These are phyloP conservation scores for Beverwykella pulmonaria DNA, from an alignment of 495 filamentous ascomycete genomes.

Conservation along the genomic window DNA sequence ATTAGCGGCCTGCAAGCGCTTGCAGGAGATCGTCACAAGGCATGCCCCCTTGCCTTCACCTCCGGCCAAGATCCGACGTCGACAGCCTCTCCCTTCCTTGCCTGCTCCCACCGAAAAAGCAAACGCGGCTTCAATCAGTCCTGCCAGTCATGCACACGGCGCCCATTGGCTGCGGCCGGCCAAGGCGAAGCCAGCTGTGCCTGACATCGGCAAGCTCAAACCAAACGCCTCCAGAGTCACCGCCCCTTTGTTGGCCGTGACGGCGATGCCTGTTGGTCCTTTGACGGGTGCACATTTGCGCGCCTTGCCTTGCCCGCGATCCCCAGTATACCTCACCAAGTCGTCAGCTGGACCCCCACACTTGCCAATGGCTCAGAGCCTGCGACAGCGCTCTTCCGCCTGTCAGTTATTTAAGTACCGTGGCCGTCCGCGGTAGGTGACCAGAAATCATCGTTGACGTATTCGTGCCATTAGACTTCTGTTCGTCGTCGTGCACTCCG, in stretches of 20 bases:
- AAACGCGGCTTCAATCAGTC: slow-evolving; percentile 24
- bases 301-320: slow-evolving; percentile 32
- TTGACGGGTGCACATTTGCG: slow-evolving; percentile 24
- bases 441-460: slow-evolving; percentile 29
- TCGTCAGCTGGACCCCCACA: slow-evolving; percentile 42
- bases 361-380: slow-evolving; percentile 16
- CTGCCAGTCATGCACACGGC: slow-evolving; percentile 15
- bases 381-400: slow-evolving; percentile 27
- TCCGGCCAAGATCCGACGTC: slow-evolving; percentile 38
- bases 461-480: slow-evolving; percentile 21
- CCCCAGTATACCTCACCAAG: slow-evolving; percentile 23
- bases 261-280: slow-evolving; percentile 34
- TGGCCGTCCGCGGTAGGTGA: slow-evolving; percentile 24
- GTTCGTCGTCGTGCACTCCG: background rate
- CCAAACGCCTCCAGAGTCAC: slow-evolving; percentile 38
- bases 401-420: slow-evolving; percentile 36
- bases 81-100: slow-evolving; percentile 15
- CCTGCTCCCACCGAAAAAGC: slow-evolving; percentile 30
- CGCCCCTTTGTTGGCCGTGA: slow-evolving; percentile 32
- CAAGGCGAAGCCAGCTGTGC: slow-evolving; percentile 31
- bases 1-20: slow-evolving; percentile 30
- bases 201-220: slow-evolving; percentile 35
- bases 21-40: slow-evolving; percentile 41
- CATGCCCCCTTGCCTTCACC: slow-evolving; percentile 25
- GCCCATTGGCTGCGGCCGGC: background rate